A percentile compares a stretch with the other conserved stretches of the same genome.
phyloP scores from a whole-genome alignment of 345 rosid genomes.

The Cochlearia excelsa region DNA sequence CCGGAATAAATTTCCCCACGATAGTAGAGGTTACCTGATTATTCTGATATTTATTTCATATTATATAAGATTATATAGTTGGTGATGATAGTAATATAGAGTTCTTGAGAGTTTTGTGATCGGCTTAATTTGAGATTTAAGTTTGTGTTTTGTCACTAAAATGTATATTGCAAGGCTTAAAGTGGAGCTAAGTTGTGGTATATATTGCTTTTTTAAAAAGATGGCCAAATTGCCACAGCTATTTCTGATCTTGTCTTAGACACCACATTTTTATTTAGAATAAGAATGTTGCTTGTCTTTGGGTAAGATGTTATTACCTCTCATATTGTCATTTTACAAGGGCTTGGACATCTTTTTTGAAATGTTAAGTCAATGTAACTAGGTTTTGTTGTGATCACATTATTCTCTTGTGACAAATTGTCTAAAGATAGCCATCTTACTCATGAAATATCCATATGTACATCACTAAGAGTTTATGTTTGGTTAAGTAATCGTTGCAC shows the following conservation, averaged over 20 bases:
- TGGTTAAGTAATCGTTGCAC: too few species aligned
- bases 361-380: too few species aligned
- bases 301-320: too few species aligned
- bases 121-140: slow-evolving; percentile 39
- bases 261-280: too few species aligned
- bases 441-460: too few species aligned
- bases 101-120: slow-evolving; percentile 25
- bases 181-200: background rate
- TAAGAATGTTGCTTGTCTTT: too few species aligned
- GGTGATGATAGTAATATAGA: slow-evolving; percentile 22
- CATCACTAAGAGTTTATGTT: too few species aligned
- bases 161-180: slow-evolving; percentile 28
- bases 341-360: too few species aligned
- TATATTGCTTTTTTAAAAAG: slow-evolving; percentile 5
- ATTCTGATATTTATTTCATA: background rate
- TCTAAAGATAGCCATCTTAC: too few species aligned
- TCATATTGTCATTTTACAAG: too few species aligned
- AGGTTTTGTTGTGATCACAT: too few species aligned
- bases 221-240: slow-evolving; percentile 7
- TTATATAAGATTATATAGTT: background rate
- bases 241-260: background rate
- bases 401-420: too few species aligned
- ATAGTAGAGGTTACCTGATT: slow-evolving; percentile 27
- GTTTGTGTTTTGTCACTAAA: slow-evolving; percentile 28
- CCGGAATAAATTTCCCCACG: slow-evolving; percentile 47